phyloP scores from a whole-genome alignment of 306 rosid species.

The Elaeagnus macrophylla region DNA sequence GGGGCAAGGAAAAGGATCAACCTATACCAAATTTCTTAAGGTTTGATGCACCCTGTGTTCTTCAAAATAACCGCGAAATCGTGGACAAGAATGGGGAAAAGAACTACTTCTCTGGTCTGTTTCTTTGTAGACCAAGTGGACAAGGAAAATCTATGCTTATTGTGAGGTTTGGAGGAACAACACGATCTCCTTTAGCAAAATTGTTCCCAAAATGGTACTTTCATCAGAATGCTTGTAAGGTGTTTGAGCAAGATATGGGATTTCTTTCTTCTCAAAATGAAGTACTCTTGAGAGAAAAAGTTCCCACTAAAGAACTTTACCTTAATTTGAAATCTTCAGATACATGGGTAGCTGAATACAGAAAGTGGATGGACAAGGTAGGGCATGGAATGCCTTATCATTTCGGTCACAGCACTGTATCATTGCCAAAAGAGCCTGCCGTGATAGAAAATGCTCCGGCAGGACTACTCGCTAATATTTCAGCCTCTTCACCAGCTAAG shows the following conservation, averaged over 20 bases:
- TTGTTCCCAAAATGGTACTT: constrained; percentile 81
- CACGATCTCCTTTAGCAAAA: constrained; percentile 37
- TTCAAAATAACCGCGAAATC: constrained; percentile 67
- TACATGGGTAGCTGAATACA: constrained; percentile 84
- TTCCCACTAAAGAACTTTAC: constrained; percentile 78
- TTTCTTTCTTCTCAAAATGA: constrained; percentile 92
- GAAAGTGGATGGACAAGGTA: constrained; percentile 96
- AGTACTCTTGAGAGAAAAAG: constrained; percentile 60
- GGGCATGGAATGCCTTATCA: constrained; percentile 99
- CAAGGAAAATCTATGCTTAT: constrained; percentile 92
- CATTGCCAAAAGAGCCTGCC: constrained; percentile 77
- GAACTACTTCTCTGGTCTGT: constrained; percentile 64
- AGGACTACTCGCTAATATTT: constrained; percentile 60
- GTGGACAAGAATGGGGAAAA: constrained; percentile 49
- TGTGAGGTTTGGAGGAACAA: constrained; percentile 81
- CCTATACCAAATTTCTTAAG: constrained; percentile 46
- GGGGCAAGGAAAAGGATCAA: constrained; percentile 62
- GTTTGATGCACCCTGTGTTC: constrained; percentile 82
- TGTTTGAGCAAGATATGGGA: constrained; percentile 99
- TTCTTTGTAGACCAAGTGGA: constrained; percentile 90
- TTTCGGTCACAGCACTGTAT: constrained; percentile 81
- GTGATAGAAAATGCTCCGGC: constrained; percentile 93
- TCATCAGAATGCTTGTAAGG: constrained; percentile 91
- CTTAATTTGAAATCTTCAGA: constrained; percentile 76
- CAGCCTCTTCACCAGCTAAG: constrained; percentile 73